Conservation (phyloP, 805 yeast species). For the Cyberlindnera lachancei region DNA sequence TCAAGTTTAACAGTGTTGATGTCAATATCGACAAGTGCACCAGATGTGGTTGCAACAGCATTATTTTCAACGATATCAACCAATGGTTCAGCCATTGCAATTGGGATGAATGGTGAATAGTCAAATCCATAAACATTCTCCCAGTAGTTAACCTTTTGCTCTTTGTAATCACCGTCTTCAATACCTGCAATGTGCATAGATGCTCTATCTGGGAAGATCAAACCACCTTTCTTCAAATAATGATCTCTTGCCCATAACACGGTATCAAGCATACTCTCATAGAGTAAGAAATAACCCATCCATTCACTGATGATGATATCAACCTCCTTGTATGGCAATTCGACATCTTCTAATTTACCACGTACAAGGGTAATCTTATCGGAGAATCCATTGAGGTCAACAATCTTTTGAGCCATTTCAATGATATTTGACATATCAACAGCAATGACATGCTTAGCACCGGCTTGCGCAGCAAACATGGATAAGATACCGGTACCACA, state of each 20-base stretch:
- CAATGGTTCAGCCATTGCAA: conserved; percentile 88
- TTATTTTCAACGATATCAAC: conserved; percentile 89
- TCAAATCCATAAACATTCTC: conserved; percentile 96
- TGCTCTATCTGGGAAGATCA: conserved; percentile 92
- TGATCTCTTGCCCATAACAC: conserved; percentile 91
- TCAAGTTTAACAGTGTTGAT: conserved; percentile 81
- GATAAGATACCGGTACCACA: conserved; percentile 98
- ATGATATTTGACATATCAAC: conserved; percentile 97
- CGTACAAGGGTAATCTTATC: conserved; percentile 82
- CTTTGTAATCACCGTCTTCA: conserved; percentile 88
- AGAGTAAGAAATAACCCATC: conserved; percentile 97
- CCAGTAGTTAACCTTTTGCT: conserved; percentile 91
- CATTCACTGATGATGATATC: conserved; percentile 96
- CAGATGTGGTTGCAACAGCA: conserved; percentile 66
- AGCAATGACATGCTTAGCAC: conserved; percentile 95
- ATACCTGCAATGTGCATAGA: conserved; percentile 84
- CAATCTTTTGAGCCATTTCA: conserved; percentile 89
- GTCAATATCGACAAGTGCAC: conserved; percentile 72
- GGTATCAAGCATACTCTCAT: conserved; percentile 97
- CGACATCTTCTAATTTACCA: conserved; percentile 93
- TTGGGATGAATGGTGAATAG: conserved; percentile 79
- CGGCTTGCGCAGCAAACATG: conserved; percentile 98
- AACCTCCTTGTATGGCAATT: conserved; percentile 76
- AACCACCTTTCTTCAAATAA: conserved; percentile 71
- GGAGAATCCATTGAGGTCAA: conserved; percentile 71